phyloP scores from a whole-genome alignment of 306 rosid species.

The Dryas alaskensis region DNA sequence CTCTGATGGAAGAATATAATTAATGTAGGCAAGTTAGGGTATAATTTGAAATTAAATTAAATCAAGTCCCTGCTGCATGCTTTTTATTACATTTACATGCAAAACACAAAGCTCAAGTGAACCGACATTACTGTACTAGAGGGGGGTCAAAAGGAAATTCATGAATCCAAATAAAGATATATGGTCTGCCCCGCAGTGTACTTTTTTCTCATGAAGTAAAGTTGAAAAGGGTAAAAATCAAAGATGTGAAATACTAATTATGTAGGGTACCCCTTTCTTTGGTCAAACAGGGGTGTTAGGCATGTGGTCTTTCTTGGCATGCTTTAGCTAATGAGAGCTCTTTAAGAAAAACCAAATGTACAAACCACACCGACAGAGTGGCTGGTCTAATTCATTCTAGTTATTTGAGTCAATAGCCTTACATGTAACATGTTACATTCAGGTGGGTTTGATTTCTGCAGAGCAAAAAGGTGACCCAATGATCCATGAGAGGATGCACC shows the following conservation, averaged over 20 bases:
- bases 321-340: background rate
- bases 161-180: background rate
- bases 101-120: background rate
- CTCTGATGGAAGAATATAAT: too few relatives aligned
- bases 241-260: constrained; percentile 5
- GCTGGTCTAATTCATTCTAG: background rate
- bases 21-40: background rate
- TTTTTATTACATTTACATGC: background rate
- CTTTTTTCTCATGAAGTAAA: background rate
- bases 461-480: background rate
- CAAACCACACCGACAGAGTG: constrained; percentile 16
- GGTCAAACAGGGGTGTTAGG: constrained; percentile 6
- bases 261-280: background rate
- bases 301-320: background rate
- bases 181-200: background rate
- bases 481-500: background rate
- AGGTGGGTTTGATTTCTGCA: background rate
- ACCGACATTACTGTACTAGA: background rate
- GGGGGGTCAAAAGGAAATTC: background rate
- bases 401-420: background rate
- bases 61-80: background rate
- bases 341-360: background rate
- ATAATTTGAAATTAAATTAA: background rate
- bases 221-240: background rate
- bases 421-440: background rate